Evolutionary conservation across 352 stramenopile genomes (phyloP).

Genomic region (Thalassiosira oceanica): DNA sequence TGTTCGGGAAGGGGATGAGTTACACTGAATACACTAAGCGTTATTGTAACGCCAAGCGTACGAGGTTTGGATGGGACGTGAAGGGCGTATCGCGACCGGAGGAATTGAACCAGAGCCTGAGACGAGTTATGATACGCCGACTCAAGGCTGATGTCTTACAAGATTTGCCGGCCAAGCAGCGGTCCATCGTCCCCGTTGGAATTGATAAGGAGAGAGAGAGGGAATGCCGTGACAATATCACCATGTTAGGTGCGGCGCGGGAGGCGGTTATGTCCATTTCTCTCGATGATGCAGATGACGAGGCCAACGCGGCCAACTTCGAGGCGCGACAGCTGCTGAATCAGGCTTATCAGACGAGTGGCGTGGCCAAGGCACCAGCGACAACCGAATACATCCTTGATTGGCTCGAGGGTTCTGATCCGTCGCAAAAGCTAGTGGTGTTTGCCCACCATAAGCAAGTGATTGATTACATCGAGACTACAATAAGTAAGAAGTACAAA

Average conservation of each 20-base stretch:
- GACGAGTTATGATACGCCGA: slow-evolving; percentile 79
- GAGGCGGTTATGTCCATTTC: slow-evolving; percentile 43
- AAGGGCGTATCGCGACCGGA: slow-evolving; percentile 69
- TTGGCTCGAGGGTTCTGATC: slow-evolving; percentile 57
- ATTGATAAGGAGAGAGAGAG: slow-evolving; percentile 50
- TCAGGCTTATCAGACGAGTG: slow-evolving; percentile 68
- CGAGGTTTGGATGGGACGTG: slow-evolving; percentile 76
- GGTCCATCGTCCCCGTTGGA: slow-evolving; percentile 65
- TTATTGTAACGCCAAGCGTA: slow-evolving; percentile 71
- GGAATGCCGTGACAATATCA: slow-evolving; percentile 49
- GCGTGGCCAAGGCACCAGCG: slow-evolving; percentile 58
- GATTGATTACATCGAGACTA: slow-evolving; percentile 67
- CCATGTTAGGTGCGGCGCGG: slow-evolving; percentile 45
- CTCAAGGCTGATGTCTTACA: slow-evolving; percentile 78
- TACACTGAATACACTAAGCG: slow-evolving; percentile 70
- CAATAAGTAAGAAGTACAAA: slow-evolving; percentile 55
- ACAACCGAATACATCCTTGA: slow-evolving; percentile 72
- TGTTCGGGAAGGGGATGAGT: slow-evolving; percentile 47
- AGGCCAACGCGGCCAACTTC: slow-evolving; percentile 45
- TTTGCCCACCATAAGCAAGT: slow-evolving; percentile 81
- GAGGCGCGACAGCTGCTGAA: slow-evolving; percentile 55
- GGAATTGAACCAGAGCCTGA: slow-evolving; percentile 64
- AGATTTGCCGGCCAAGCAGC: slow-evolving; percentile 79
- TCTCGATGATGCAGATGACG: slow-evolving; percentile 37
- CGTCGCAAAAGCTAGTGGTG: slow-evolving; percentile 75